A percentile compares a stretch with the other conserved stretches of the same genome.
Evolutionary conservation across 768 basidiomycete genomes (phyloP).

Genomic region (Suillus lakei): DNA sequence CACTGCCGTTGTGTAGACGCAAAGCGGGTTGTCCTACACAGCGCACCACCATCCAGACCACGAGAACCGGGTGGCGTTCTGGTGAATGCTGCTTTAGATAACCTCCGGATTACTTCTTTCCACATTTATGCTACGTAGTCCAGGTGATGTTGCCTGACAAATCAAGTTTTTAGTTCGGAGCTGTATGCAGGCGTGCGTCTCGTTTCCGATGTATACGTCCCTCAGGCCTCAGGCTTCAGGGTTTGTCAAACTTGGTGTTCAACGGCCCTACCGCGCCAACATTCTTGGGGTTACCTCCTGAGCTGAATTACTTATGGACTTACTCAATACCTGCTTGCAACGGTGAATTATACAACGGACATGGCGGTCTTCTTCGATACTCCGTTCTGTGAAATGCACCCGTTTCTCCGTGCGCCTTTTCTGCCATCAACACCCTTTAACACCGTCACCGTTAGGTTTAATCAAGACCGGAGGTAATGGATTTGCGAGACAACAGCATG

Average conservation of each 20-base stretch:
- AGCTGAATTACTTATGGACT: conserved; percentile 19
- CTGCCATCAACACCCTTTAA: conserved; percentile 9
- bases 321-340: conserved; percentile 19
- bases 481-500: conserved; percentile 24
- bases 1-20: background rate
- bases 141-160: too few species aligned
- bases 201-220: conserved; percentile 13
- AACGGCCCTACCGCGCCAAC: background rate
- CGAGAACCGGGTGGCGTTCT: background rate
- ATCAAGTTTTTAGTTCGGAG: too few species aligned
- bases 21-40: background rate
- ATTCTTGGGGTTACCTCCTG: conserved; percentile 6
- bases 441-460: conserved; percentile 17
- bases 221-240: too few species aligned
- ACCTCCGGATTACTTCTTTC: background rate
- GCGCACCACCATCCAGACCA: background rate
- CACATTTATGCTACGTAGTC: too few species aligned
- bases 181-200: too few species aligned
- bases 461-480: conserved; percentile 18
- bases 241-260: background rate
- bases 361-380: conserved; percentile 24
- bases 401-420: background rate
- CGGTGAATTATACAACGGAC: conserved; percentile 22
- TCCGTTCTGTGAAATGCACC: conserved; percentile 21
- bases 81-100: background rate